Conservation (phyloP, 106 monocot species). For the Dendrobium huoshanense region DNA sequence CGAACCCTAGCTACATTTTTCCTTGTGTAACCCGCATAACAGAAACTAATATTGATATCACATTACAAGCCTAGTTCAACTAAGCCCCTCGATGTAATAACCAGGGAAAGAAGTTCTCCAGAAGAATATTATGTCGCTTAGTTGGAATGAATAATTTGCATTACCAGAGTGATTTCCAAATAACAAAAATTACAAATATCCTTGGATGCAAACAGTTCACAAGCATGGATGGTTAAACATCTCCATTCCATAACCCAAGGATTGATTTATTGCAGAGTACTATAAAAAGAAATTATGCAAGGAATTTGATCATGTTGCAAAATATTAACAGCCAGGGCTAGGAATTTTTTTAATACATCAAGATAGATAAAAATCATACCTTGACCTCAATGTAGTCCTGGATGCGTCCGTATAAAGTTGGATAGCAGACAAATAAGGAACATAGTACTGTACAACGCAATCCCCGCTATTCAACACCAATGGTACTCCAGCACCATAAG, state of each 20-base stretch:
- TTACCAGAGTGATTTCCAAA: not conserved
- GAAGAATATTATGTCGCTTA: not conserved
- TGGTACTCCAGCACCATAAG: slow-evolving; percentile 46
- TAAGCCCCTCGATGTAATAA: too few species aligned
- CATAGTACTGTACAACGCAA: slow-evolving; percentile 41
- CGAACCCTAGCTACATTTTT: too few species aligned
- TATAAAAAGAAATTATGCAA: not conserved
- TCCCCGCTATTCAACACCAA: slow-evolving; percentile 33
- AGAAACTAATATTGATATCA: too few species aligned
- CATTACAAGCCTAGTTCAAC: too few species aligned
- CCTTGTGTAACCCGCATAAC: too few species aligned
- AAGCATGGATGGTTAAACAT: not conserved
- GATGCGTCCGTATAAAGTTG: slow-evolving; percentile 33
- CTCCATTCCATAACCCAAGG: not conserved
- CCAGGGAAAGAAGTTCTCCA: too few species aligned
- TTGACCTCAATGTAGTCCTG: slow-evolving; percentile 20
- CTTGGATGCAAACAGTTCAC: not conserved
- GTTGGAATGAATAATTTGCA: not conserved
- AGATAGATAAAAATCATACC: slow-evolving; percentile 13
- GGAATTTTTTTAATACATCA: not conserved
- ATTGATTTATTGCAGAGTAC: not conserved
- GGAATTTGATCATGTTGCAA: not conserved
- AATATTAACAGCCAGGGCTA: not conserved
- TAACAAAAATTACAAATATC: not conserved
- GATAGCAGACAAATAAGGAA: slow-evolving; percentile 44